A percentile compares a stretch with the other conserved stretches of the same genome.
Evolutionary conservation across 2,329 filamentous ascomycete genomes (phyloP).

Genomic region (Colletotrichum aenigma): DNA sequence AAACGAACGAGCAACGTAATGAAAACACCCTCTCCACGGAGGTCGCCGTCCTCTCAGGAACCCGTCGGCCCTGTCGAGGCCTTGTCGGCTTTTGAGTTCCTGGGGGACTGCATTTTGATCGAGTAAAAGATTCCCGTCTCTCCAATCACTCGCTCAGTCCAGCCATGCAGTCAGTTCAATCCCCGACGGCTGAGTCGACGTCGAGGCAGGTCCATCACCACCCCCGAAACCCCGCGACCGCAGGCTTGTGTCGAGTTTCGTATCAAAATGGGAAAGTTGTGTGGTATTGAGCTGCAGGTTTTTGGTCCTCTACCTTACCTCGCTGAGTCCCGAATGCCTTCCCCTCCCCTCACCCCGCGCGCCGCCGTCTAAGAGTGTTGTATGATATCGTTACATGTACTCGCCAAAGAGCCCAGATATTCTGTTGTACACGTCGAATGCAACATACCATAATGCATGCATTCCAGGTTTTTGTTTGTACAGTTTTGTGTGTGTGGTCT

Average conservation of each 20-base stretch:
- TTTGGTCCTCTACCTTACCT: not conserved
- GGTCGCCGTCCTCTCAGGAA: not conserved
- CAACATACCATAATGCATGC: slow-evolving; percentile 17
- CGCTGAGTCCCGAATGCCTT: not conserved
- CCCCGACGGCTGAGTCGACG: not conserved
- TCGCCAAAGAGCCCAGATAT: slow-evolving; percentile 7
- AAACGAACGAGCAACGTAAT: slow-evolving; percentile 5
- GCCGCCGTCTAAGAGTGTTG: slow-evolving; percentile 15
- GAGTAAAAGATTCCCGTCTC: slow-evolving; percentile 1
- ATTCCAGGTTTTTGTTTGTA: slow-evolving; percentile 8
- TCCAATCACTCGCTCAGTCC: not conserved
- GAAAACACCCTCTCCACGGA: slow-evolving; percentile 10
- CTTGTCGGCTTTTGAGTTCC: not conserved
- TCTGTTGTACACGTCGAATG: slow-evolving; percentile 19
- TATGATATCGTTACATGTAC: slow-evolving; percentile 22
- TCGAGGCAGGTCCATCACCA: not conserved
- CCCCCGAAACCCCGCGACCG: not conserved
- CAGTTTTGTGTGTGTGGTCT: not conserved
- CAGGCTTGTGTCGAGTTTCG: not conserved
- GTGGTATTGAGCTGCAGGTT: slow-evolving; percentile 16
- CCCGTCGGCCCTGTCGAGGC: not conserved
- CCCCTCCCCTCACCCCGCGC: not conserved
- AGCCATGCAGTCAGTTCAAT: not conserved
- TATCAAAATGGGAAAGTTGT: not conserved
- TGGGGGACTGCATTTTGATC: not conserved